Evolutionary conservation across 2,329 filamentous ascomycete genomes (phyloP), one percentile per base, ranked within the genome.

Genomic region (Pseudogymnoascus sp.): DNA sequence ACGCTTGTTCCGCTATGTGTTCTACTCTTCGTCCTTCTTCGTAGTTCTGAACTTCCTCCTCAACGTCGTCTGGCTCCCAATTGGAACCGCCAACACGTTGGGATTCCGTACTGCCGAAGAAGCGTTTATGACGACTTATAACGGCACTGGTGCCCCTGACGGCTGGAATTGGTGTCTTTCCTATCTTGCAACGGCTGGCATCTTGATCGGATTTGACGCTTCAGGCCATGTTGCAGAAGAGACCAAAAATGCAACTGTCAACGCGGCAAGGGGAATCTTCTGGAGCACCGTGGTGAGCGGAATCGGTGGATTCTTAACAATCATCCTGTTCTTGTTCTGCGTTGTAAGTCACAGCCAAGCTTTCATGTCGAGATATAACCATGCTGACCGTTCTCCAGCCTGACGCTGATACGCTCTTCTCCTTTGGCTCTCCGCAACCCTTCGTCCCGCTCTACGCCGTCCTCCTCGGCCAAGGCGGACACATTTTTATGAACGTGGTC

Each of bases 161-260:
- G 83, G 79, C 2, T 86, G 83, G 83, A 86, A 86, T 69, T 86
- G 83, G 83, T 85, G 83, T 72, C 76, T 86, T 3, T 84, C 82
- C 3, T 86, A 83, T 70, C 79, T 84, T 26, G 83, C 83, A 1
- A 86, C 83, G 1, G 83, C 83, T 7, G 83, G 83, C 42, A 80
- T 86, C 42, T 69, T 86, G 63, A 84, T 86, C 61, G 83, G 83
- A 1, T 86, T 84, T 62, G 83, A 86, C 70, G 83, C 83, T 0
- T 83, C 81, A 0, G 83, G 83, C 1, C 83, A 86, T 66, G 81
- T 86, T 29, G 82, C 82, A 0, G 83, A 86, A 67, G 83, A 86
- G 69, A 86, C 83, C 1, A 83, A 84, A 70, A 82, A 85, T 65
- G 83, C 82, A 2, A 78, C 76, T 19, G 59, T 82, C 0, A 77